Conservation (phyloP, 129 eudicot genomes). For the Heracleum sosnowskyi region DNA sequence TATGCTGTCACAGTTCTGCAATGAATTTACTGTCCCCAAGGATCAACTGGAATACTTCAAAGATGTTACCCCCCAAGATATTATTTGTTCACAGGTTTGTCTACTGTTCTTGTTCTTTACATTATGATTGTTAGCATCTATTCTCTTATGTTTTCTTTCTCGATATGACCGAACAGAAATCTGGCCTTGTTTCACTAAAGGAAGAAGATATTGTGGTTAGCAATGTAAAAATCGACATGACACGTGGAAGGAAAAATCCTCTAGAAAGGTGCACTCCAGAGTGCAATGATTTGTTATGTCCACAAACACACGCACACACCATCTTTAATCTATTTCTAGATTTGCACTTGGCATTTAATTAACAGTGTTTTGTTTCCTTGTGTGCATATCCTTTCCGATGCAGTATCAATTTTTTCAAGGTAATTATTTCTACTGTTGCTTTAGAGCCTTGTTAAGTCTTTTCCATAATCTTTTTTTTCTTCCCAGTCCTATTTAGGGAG, state of each 20-base stretch:
- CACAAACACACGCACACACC: neutral
- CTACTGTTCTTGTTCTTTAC: neutral
- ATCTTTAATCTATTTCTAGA: neutral
- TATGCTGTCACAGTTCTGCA: conserved; percentile 56
- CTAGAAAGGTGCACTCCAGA: conserved; percentile 46
- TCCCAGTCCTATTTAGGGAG: neutral
- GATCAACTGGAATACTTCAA: conserved; percentile 64
- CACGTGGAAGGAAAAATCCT: conserved; percentile 74
- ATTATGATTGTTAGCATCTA: neutral
- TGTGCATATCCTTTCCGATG: conserved; percentile 20
- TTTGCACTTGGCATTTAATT: conserved; percentile 6
- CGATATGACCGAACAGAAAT: conserved; percentile 30
- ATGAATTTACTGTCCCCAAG: conserved; percentile 88
- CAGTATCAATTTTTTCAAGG: conserved; percentile 91
- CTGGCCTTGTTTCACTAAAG: conserved; percentile 31
- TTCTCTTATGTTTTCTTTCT: neutral
- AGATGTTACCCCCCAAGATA: conserved; percentile 58
- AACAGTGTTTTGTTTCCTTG: conserved; percentile 14
- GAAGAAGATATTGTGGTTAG: conserved; percentile 83
- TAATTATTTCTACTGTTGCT: conserved; percentile 16
- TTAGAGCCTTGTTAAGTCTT: neutral
- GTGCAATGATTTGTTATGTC: neutral
- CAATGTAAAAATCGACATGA: conserved; percentile 79
- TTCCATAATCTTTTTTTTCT: neutral
- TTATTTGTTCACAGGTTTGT: conserved; percentile 81